A percentile compares a stretch with the other conserved stretches of the same genome.
Evolutionary conservation across 1,139 yeast species (phyloP).

Genomic region (Fermentozyma sake): DNA sequence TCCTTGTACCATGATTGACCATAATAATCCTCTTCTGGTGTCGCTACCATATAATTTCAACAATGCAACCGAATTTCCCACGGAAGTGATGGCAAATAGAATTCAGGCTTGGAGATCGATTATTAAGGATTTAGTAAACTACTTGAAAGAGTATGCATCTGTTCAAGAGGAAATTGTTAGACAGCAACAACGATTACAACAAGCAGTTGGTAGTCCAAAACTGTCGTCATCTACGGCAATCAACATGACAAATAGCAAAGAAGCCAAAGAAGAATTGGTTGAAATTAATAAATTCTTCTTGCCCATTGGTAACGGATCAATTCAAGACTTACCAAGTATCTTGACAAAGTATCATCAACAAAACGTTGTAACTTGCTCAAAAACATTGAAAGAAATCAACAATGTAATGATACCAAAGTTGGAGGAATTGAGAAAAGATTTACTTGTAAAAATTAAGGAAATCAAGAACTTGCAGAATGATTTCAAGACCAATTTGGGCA

Average conservation of each 20-base stretch:
- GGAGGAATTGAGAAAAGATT: slow-evolving; percentile 79
- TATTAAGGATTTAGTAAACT: slow-evolving; percentile 67
- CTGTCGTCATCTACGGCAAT: slow-evolving; percentile 15
- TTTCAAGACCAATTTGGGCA: slow-evolving; percentile 69
- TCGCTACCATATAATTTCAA: slow-evolving; percentile 34
- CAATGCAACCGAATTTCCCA: slow-evolving; percentile 50
- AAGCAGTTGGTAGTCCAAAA: slow-evolving; percentile 62
- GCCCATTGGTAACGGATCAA: slow-evolving; percentile 76
- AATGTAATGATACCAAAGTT: slow-evolving; percentile 72
- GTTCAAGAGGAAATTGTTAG: slow-evolving; percentile 86
- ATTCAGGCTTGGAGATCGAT: slow-evolving; percentile 85
- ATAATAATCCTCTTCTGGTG: slow-evolving; percentile 35
- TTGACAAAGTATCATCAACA: slow-evolving; percentile 71
- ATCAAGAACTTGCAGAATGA: slow-evolving; percentile 78
- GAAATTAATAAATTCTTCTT: slow-evolving; percentile 52
- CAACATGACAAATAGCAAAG: slow-evolving; percentile 8
- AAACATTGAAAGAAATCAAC: slow-evolving; percentile 68
- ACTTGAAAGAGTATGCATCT: slow-evolving; percentile 73
- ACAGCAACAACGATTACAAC: slow-evolving; percentile 76
- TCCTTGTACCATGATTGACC: slow-evolving; percentile 13
- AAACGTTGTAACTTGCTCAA: slow-evolving; percentile 61
- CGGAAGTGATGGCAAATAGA: slow-evolving; percentile 79
- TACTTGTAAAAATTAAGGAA: slow-evolving; percentile 80
- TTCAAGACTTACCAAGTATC: slow-evolving; percentile 77
- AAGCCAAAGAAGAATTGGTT: slow-evolving; percentile 25